These are phyloP conservation scores for Ceriops decandra DNA, from an alignment of 345 rosid species.

Conservation along the genomic window DNA sequence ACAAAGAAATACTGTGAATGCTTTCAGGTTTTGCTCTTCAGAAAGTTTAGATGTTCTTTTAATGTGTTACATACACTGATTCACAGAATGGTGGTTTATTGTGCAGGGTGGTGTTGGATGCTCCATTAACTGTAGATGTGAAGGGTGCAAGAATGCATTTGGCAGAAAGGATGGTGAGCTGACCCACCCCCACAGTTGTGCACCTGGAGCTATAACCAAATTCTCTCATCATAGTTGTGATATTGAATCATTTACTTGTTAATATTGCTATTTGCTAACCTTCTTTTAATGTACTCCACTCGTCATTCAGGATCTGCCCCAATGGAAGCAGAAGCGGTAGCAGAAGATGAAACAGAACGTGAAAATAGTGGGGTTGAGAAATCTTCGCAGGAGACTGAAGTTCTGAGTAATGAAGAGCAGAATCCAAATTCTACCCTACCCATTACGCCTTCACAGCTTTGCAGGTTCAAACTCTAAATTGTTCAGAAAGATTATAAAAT, in stretches of 20 bases:
- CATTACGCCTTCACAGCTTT: constrained; percentile 60
- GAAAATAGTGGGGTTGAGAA: constrained; percentile 39
- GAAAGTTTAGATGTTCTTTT: constrained; percentile 10
- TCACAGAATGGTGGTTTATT: constrained; percentile 4
- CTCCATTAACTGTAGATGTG: constrained; percentile 93
- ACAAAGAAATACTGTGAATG: constrained; percentile 98
- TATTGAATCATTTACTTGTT: neutral
- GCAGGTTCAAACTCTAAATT: constrained; percentile 47
- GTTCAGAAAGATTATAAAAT: neutral
- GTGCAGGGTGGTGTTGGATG: constrained; percentile 93
- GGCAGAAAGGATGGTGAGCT: constrained; percentile 92
- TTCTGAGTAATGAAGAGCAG: constrained; percentile 52
- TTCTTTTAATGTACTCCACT: neutral
- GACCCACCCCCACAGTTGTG: neutral
- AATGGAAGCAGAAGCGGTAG: constrained; percentile 45
- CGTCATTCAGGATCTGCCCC: constrained; percentile 48
- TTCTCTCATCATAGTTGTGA: neutral
- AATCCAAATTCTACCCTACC: constrained; percentile 54
- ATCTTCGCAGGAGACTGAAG: constrained; percentile 37
- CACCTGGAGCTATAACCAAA: too few relatives aligned
- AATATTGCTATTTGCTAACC: neutral
- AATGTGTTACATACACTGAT: constrained; percentile 25
- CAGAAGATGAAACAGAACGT: constrained; percentile 50
- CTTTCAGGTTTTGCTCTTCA: constrained; percentile 67
- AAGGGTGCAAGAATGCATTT: constrained; percentile 90